Evolutionary conservation across 129 eudicot species (phyloP).

Genomic region (Kitagawia praeruptora): DNA sequence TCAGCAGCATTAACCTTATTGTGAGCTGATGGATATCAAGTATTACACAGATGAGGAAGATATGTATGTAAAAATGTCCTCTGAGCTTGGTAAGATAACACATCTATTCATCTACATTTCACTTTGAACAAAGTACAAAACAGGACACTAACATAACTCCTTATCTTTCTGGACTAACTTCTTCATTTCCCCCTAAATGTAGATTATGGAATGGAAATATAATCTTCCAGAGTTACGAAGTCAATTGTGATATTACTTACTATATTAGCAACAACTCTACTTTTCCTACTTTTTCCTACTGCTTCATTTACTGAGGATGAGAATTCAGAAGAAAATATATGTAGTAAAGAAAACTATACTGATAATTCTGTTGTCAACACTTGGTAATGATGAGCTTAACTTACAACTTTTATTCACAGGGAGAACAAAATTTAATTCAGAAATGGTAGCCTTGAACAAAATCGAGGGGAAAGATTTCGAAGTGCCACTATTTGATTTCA

Average conservation of each 20-base stretch:
- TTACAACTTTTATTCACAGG: not conserved
- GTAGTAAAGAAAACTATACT: not conserved
- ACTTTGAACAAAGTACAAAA: not conserved
- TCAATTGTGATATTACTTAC: not conserved
- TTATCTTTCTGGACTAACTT: not conserved
- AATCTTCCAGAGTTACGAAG: not conserved
- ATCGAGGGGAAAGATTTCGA: conserved; percentile 1
- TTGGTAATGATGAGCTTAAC: not conserved
- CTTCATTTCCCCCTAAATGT: not conserved
- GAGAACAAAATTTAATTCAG: not conserved
- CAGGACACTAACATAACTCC: not conserved
- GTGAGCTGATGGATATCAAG: conserved; percentile 1
- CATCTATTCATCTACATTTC: not conserved
- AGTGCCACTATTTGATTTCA: conserved; percentile 1
- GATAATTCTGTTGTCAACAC: not conserved
- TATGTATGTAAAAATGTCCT: not conserved
- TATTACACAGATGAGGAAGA: conserved; percentile 7
- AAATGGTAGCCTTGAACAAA: conserved; percentile 6
- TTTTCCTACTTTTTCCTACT: not conserved
- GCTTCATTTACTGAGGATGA: not conserved
- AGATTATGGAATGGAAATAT: not conserved
- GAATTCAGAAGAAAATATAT: not conserved
- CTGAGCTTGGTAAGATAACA: not conserved
- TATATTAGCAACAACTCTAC: not conserved
- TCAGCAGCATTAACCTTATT: too few relatives aligned